A percentile compares a stretch with the other conserved stretches of the same genome.
Evolutionary conservation across 352 stramenopile species (phyloP).

Genomic region (Phytopythium vexans): DNA sequence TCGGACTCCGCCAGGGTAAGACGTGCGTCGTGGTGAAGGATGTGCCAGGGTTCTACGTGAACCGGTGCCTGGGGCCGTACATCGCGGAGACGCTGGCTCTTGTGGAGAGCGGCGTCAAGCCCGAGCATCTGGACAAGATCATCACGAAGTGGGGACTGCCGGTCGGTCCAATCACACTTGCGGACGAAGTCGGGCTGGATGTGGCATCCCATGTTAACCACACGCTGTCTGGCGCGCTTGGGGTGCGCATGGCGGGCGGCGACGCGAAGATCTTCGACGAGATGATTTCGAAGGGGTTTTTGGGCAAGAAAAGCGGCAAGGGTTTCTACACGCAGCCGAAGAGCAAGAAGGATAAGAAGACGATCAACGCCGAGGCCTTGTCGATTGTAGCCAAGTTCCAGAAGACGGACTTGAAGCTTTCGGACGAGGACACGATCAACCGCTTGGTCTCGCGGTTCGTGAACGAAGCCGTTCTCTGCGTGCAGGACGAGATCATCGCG

Average conservation of each 20-base stretch:
- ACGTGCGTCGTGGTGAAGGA: constrained; percentile 98
- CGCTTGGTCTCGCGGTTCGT: constrained; percentile 95
- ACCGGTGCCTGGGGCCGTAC: constrained; percentile 96
- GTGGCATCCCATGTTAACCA: constrained; percentile 94
- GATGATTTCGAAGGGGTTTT: constrained; percentile 95
- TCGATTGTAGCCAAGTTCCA: constrained; percentile 81
- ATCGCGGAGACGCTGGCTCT: constrained; percentile 90
- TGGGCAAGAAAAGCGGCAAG: constrained; percentile 97
- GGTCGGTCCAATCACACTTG: constrained; percentile 96
- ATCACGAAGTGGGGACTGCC: constrained; percentile 97
- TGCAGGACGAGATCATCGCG: constrained; percentile 97
- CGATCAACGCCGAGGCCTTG: constrained; percentile 85
- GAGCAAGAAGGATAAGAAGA: constrained; percentile 90
- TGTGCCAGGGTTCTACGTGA: constrained; percentile 99
- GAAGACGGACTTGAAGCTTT: constrained; percentile 74
- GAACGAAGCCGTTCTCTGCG: constrained; percentile 96
- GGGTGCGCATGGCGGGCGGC: constrained; percentile 93
- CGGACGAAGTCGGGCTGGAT: constrained; percentile 98
- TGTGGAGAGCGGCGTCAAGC: constrained; percentile 88
- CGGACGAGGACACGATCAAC: constrained; percentile 89
- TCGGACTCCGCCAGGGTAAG: constrained; percentile 97
- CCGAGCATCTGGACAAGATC: constrained; percentile 94
- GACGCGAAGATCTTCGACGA: constrained; percentile 91
- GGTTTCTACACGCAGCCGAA: constrained; percentile 97
- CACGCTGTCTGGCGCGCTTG: constrained; percentile 92